Percentiles rank a stretch among this genome's conserved stretches.
These are phyloP conservation scores for Calophaca sinica DNA, from an alignment of 306 rosid genomes.

Conservation along the genomic window DNA sequence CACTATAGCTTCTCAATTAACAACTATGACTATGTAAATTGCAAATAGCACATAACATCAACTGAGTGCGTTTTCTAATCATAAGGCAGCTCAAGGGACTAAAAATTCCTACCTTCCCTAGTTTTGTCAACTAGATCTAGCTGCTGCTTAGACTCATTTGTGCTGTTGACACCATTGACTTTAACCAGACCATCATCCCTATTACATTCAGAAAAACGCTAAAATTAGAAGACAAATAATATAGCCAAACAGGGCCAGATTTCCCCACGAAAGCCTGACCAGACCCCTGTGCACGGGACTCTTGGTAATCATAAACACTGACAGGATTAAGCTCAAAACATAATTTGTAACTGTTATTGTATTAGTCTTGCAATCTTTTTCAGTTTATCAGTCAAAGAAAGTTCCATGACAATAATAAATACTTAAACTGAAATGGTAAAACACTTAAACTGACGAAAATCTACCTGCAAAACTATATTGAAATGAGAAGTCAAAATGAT, in stretches of 20 bases:
- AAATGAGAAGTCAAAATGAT: conserved; percentile 34
- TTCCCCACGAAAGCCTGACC: conserved; percentile 33
- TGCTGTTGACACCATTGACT: conserved; percentile 47
- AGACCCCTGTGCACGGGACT: conserved; percentile 16
- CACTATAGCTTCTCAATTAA: conserved; percentile 6
- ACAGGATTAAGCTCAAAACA: conserved; percentile 29
- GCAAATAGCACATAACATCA: conserved; percentile 28
- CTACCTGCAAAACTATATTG: background rate
- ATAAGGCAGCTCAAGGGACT: conserved; percentile 37
- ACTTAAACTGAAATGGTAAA: background rate
- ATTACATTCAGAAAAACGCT: conserved; percentile 9
- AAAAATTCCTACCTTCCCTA: conserved; percentile 51
- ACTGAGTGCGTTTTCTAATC: background rate
- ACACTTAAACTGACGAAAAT: conserved; percentile 27
- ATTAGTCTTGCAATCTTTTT: conserved; percentile 31
- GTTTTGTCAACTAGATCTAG: conserved; percentile 49
- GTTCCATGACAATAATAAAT: conserved; percentile 7
- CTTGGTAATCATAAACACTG: conserved; percentile 38
- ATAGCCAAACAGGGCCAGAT: conserved; percentile 26
- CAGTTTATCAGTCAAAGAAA: conserved; percentile 23
- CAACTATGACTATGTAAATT: conserved; percentile 17
- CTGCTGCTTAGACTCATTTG: conserved; percentile 47
- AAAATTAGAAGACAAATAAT: conserved; percentile 43
- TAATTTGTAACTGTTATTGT: conserved; percentile 4
- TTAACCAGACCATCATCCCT: conserved; percentile 53